Evolutionary conservation across 1,284 basidiomycete species (phyloP).

Genomic region (Tausonia pullulans): DNA sequence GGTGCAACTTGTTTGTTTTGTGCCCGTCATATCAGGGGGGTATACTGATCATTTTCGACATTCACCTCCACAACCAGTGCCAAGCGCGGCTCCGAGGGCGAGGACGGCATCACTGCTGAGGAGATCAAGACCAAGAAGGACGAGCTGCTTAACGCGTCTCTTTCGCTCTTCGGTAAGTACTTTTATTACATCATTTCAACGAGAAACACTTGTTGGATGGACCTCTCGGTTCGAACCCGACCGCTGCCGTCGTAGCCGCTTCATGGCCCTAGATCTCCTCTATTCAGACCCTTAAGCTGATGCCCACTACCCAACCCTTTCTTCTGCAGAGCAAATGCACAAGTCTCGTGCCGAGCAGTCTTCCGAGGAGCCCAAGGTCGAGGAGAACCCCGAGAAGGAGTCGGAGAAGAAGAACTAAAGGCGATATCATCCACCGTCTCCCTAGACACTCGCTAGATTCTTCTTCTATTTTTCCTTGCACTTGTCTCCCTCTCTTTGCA

Average conservation of each 20-base stretch:
- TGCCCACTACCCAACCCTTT: conserved; percentile 59
- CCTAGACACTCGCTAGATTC: too few relatives aligned
- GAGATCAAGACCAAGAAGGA: conserved; percentile 84
- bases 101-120: conserved; percentile 69
- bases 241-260: too few relatives aligned
- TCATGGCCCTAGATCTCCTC: background rate
- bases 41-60: too few relatives aligned
- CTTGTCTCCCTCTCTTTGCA: background rate
- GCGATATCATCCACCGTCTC: background rate
- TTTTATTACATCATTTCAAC: background rate
- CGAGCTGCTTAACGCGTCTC: conserved; percentile 91
- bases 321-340: too few relatives aligned
- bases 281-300: conserved; percentile 46
- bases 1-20: background rate
- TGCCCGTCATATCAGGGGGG: background rate
- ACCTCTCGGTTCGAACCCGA: background rate
- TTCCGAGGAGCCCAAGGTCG: conserved; percentile 33
- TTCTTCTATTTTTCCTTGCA: too few relatives aligned
- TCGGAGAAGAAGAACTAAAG: conserved; percentile 31
- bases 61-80: too few relatives aligned
- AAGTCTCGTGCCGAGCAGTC: conserved; percentile 24
- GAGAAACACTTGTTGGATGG: conserved; percentile 8
- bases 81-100: conserved; percentile 60
- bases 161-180: conserved; percentile 91
- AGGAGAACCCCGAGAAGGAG: conserved; percentile 29